A percentile compares a stretch with the other conserved stretches of the same genome.
Evolutionary conservation across 2,329 filamentous ascomycete species (phyloP).

Genomic region (Scedosporium minutisporum): DNA sequence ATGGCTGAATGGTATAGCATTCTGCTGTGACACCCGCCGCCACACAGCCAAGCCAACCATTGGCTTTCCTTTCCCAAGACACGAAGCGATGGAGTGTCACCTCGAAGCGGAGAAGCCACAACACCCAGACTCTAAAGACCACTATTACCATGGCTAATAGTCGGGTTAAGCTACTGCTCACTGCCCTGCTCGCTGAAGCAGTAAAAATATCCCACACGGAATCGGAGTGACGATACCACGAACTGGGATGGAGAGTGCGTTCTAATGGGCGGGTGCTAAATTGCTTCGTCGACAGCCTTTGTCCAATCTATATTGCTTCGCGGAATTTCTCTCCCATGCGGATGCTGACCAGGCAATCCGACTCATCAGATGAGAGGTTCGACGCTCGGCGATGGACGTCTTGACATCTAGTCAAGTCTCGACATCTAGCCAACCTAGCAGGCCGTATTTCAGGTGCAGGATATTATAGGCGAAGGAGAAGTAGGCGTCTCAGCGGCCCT

Average conservation of each 20-base stretch:
- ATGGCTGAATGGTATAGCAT: background rate
- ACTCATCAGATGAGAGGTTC: slow-evolving; percentile 6
- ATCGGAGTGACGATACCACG: background rate
- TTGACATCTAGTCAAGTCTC: slow-evolving; percentile 19
- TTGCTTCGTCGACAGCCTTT: slow-evolving; percentile 7
- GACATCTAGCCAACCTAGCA: slow-evolving; percentile 10
- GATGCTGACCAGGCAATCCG: slow-evolving; percentile 43
- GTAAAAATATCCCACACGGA: background rate
- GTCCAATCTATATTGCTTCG: background rate
- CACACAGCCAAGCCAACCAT: background rate
- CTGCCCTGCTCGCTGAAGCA: slow-evolving; percentile 38
- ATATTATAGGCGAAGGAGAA: slow-evolving; percentile 12
- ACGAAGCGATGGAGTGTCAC: background rate
- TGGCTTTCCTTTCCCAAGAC: background rate
- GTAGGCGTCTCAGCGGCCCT: background rate
- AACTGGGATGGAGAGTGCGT: background rate
- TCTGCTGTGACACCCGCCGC: background rate
- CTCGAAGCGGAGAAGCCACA: background rate
- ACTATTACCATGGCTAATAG: slow-evolving; percentile 1
- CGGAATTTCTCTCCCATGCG: slow-evolving; percentile 9
- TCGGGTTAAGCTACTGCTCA: slow-evolving; percentile 26
- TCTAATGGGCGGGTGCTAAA: background rate
- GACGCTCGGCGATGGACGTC: slow-evolving; percentile 10
- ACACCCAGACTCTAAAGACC: background rate
- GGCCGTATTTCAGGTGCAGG: background rate